Base-by-base conservation (phyloP, 805 yeast species). In the Nakazawaea wickerhamii region DNA sequence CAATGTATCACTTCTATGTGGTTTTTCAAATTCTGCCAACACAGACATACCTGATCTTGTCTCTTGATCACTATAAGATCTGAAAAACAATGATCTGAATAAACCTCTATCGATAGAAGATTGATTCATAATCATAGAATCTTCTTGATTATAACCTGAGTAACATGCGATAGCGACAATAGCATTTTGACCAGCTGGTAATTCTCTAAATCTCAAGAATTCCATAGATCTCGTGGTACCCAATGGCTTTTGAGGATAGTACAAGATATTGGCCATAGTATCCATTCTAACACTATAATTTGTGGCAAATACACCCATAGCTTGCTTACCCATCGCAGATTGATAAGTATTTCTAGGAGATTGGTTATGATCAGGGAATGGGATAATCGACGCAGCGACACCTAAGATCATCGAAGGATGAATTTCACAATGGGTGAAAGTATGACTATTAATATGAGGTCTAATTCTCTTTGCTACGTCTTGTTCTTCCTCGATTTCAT, bases 301-400 rank as follows among this genome's bases (percentile, higher is more conserved):
- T 4, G 99, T 93, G 56, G 91, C 74, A 64, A 86, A 91, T 8
- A 93, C 98, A 61, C 99, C 99, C 99, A 93, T 93, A 45, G 99
- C 99, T 70, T 93, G 99, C 67, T 93, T 93, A 79, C 99, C 99
- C 99, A 93, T 93, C 50, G 99, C 99, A 61, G 96, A 90, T 71
- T 93, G 99, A 66, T 93, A 93, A 3, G 99, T 93, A 61, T 93
- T 93, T 81, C 99, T 91, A 47, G 99, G 99, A 47, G 97, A 90
- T 72, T 93, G 99, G 65, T 93, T 93, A 66, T 93, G 99, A 68
- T 93, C 99, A 11, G 99, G 99, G 85, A 93, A 93, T 15, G 99
- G 99, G 74, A 93, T 93, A 61, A 93, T 89, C 22, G 96, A 87
- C 4, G 99, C 99, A 36, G 97, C 96, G 51, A 93, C 96, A 65